Evolutionary conservation across 768 basidiomycete species (phyloP).

Genomic region (Tulasnella sp.): DNA sequence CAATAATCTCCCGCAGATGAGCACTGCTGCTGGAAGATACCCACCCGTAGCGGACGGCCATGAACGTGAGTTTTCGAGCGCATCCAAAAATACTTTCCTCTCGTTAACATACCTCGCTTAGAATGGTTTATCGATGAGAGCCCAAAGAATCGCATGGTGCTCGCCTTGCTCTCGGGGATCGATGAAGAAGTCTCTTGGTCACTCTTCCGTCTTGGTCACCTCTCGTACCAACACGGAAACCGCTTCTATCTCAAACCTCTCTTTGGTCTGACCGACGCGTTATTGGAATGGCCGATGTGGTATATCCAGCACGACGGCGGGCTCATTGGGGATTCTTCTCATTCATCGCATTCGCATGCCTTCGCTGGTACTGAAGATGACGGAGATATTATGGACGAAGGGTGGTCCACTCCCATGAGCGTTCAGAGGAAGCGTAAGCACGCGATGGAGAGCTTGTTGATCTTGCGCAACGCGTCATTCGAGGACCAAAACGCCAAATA

Average conservation of each 20-base stretch:
- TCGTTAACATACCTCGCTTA: not conserved
- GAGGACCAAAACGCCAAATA: slow-evolving; percentile 56
- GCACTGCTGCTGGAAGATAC: too few relatives aligned
- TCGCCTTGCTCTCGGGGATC: slow-evolving; percentile 77
- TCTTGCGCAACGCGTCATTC: slow-evolving; percentile 74
- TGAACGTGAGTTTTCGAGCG: slow-evolving; percentile 1
- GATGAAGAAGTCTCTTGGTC: slow-evolving; percentile 80
- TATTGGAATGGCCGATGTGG: slow-evolving; percentile 86
- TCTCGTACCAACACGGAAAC: slow-evolving; percentile 57
- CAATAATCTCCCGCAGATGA: too few relatives aligned
- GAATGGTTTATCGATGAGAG: slow-evolving; percentile 62
- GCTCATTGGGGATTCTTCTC: slow-evolving; percentile 17
- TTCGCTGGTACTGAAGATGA: not conserved
- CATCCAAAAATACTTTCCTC: not conserved
- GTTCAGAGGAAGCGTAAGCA: slow-evolving; percentile 48
- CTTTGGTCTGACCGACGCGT: slow-evolving; percentile 69
- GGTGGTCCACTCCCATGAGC: slow-evolving; percentile 47
- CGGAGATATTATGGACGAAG: not conserved
- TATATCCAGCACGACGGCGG: slow-evolving; percentile 55
- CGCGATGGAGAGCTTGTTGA: slow-evolving; percentile 75
- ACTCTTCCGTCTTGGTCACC: slow-evolving; percentile 70
- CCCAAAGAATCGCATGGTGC: slow-evolving; percentile 78
- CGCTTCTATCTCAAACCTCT: slow-evolving; percentile 59
- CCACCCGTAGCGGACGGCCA: slow-evolving; percentile 8
- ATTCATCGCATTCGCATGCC: slow-evolving; percentile 26